Conservation (phyloP, 768 basidiomycete species). For the Lactarius hengduanensis region DNA sequence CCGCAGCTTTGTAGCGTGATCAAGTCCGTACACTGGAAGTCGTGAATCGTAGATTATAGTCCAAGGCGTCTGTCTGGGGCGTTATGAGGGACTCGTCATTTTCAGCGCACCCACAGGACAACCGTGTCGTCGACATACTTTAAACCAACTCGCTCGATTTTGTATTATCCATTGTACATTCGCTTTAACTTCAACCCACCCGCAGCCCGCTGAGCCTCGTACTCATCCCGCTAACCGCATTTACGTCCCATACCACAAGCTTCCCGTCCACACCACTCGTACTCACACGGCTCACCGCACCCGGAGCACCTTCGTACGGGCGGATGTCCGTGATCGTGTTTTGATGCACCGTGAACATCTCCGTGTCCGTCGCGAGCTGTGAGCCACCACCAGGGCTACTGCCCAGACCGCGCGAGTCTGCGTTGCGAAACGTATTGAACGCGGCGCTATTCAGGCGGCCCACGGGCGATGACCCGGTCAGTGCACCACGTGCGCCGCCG, state of each 20-base stretch:
- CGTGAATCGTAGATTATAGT: conserved; percentile 44
- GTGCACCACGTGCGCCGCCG: conserved; percentile 47
- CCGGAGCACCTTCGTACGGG: conserved; percentile 61
- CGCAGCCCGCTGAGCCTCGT: conserved; percentile 45
- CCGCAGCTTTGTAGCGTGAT: too few species aligned
- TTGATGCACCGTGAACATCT: conserved; percentile 90
- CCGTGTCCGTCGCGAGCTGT: conserved; percentile 53
- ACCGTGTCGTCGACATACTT: conserved; percentile 16
- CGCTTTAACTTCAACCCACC: conserved; percentile 30
- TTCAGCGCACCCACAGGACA: conserved; percentile 19
- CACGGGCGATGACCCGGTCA: conserved; percentile 47
- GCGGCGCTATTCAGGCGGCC: conserved; percentile 85
- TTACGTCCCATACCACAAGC: conserved; percentile 88
- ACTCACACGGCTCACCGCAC: conserved; percentile 70
- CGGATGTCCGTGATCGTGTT: conserved; percentile 96
- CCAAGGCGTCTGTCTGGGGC: conserved; percentile 96
- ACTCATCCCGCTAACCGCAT: conserved; percentile 51
- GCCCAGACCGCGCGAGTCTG: conserved; percentile 71
- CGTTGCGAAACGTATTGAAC: conserved; percentile 91
- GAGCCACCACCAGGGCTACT: conserved; percentile 37
- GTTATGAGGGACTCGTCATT: conserved; percentile 78
- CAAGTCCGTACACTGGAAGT: too few species aligned
- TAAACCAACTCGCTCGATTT: conserved; percentile 3
- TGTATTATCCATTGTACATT: conserved; percentile 19
- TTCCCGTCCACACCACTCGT: conserved; percentile 94